phyloP scores from a whole-genome alignment of 2,329 filamentous ascomycete genomes.

The Colletotrichum salicis region DNA sequence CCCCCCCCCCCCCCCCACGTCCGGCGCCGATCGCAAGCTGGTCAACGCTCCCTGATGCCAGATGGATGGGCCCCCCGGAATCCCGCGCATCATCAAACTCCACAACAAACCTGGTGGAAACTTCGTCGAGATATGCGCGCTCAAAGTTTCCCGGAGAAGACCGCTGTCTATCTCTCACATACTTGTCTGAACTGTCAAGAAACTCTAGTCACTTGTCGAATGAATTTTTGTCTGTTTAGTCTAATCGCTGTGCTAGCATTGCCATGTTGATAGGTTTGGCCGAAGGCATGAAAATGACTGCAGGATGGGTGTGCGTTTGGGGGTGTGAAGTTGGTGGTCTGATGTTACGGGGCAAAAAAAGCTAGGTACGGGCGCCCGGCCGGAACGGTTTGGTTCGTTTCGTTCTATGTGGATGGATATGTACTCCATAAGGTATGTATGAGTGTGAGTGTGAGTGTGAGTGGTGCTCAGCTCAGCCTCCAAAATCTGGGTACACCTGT shows the following conservation, averaged over 20 bases:
- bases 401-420: neutral
- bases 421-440: neutral
- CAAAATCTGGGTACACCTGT: neutral
- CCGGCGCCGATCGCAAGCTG: neutral
- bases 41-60: neutral
- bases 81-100: neutral
- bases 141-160: neutral
- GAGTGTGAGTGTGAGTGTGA: too few relatives aligned
- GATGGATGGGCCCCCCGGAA: neutral
- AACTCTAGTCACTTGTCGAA: too few relatives aligned
- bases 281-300: neutral
- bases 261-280: too few relatives aligned
- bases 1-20: neutral
- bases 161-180: too few relatives aligned
- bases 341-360: neutral
- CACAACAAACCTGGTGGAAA: neutral
- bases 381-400: too few relatives aligned
- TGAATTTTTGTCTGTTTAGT: too few relatives aligned
- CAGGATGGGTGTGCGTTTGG: too few relatives aligned
- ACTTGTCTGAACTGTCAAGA: too few relatives aligned
- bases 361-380: too few relatives aligned
- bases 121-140: neutral
- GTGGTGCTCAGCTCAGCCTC: neutral
- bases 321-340: neutral
- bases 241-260: too few relatives aligned